Evolutionary conservation across 768 basidiomycete genomes (phyloP).

Genomic region (Coprinopsis marcescibilis): DNA sequence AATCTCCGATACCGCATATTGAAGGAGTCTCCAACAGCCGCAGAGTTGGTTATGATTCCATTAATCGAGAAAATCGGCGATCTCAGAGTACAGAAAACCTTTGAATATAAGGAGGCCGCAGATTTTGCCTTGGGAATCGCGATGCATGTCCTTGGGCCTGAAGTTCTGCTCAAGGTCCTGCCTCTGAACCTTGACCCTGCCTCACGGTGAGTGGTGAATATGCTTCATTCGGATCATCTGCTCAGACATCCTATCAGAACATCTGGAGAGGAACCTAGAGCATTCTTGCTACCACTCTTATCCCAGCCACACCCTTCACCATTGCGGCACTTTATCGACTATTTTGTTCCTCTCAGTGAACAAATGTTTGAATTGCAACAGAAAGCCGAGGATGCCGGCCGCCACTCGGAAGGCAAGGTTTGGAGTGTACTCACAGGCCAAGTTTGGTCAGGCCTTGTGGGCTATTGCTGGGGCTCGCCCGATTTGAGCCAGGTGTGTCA

Average conservation of each 20-base stretch:
- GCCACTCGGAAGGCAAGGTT: conserved; percentile 84
- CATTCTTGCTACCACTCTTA: conserved; percentile 87
- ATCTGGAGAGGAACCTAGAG: conserved; percentile 70
- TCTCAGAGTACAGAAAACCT: conserved; percentile 70
- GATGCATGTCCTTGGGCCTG: conserved; percentile 82
- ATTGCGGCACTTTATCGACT: conserved; percentile 77
- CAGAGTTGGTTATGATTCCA: conserved; percentile 64
- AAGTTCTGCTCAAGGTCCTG: conserved; percentile 62
- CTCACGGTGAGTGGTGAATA: conserved; percentile 51
- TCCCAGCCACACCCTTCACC: conserved; percentile 75
- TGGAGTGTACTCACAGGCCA: conserved; percentile 93
- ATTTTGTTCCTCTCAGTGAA: conserved; percentile 93
- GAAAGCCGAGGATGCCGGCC: conserved; percentile 66
- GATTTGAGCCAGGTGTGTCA: conserved; percentile 71
- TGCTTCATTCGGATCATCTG: neutral
- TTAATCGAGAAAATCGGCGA: conserved; percentile 69
- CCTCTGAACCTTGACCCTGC: conserved; percentile 85
- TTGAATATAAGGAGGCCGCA: conserved; percentile 86
- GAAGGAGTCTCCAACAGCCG: conserved; percentile 43
- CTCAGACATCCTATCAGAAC: neutral
- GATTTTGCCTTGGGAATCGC: conserved; percentile 76
- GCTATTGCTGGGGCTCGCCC: conserved; percentile 80
- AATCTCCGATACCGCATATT: conserved; percentile 49
- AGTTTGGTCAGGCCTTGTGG: conserved; percentile 86
- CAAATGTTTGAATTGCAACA: conserved; percentile 86